phyloP scores from a whole-genome alignment of 179 eudicot species.

The Heliamphora pulchella region DNA sequence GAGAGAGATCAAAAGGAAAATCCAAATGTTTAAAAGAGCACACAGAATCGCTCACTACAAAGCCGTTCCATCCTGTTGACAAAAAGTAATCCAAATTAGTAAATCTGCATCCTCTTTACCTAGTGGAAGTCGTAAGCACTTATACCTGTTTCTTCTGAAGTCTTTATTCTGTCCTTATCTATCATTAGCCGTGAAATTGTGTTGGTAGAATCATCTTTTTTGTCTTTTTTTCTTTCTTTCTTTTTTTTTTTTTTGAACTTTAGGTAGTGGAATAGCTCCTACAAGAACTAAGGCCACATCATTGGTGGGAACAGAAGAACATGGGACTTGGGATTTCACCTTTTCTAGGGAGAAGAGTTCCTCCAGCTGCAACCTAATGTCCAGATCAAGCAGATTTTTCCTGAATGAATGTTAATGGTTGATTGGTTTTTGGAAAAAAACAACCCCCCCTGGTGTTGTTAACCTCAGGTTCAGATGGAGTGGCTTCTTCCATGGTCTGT shows the following conservation, averaged over 20 bases:
- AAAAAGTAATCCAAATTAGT: too few relatives aligned
- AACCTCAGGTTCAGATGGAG: slow-evolving; percentile 1
- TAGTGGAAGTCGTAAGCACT: background rate
- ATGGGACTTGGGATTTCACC: background rate
- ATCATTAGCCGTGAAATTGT: background rate
- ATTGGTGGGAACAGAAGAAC: background rate
- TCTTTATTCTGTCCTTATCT: background rate
- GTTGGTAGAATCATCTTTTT: background rate
- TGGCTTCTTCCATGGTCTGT: slow-evolving; percentile 9
- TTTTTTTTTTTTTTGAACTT: too few relatives aligned
- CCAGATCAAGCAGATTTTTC: background rate
- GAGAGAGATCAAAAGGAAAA: background rate
- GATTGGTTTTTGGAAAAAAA: slow-evolving; percentile 1
- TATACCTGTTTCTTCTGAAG: background rate
- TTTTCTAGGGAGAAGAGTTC: background rate
- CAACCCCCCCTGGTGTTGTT: background rate
- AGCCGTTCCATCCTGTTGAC: background rate
- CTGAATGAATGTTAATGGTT: background rate
- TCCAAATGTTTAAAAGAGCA: background rate
- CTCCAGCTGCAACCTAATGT: slow-evolving; percentile 1
- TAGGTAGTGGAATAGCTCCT: background rate
- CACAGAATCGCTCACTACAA: background rate
- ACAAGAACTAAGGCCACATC: slow-evolving; percentile 10
- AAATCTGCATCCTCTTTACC: too few relatives aligned
- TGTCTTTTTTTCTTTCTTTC: background rate